Percentiles rank a stretch among this genome's conserved stretches.
Conservation (phyloP, 192 early-diverging fungal genomes). For the Coemansia nantahalensis region DNA sequence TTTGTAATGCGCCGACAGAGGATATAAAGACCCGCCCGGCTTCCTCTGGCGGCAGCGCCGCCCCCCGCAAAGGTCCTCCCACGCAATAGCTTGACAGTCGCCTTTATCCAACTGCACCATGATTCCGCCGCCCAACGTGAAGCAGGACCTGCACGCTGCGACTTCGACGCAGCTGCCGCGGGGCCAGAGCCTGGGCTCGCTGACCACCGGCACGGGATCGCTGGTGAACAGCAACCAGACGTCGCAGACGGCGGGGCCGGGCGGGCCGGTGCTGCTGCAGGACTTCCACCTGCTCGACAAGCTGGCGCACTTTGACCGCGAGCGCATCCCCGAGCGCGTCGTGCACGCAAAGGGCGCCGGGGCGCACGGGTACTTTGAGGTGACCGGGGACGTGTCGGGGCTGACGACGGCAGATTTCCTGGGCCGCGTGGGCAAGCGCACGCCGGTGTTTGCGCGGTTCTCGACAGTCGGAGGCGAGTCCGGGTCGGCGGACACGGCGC, state of each 20-base stretch:
- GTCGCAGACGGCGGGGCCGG: conserved; percentile 58
- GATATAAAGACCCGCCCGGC: too few relatives aligned
- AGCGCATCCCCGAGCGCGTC: conserved; percentile 57
- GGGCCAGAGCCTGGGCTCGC: conserved; percentile 8
- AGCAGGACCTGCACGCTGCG: conserved; percentile 3
- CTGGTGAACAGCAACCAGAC: conserved; percentile 69
- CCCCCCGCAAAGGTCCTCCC: too few relatives aligned
- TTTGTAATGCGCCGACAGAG: too few relatives aligned
- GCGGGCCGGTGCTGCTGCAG: conserved; percentile 59
- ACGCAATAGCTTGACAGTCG: too few relatives aligned
- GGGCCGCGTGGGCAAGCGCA: conserved; percentile 59
- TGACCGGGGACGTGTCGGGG: conserved; percentile 65
- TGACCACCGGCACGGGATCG: conserved; percentile 58
- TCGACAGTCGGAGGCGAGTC: conserved; percentile 62
- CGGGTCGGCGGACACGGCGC: conserved; percentile 64
- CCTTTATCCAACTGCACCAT: background rate
- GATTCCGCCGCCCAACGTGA: conserved; percentile 6
- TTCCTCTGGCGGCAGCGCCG: too few relatives aligned
- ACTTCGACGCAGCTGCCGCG: conserved; percentile 5
- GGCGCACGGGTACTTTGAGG: conserved; percentile 70
- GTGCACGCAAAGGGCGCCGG: conserved; percentile 59
- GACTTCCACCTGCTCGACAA: conserved; percentile 60
- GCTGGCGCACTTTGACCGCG: conserved; percentile 60
- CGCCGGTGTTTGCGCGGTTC: conserved; percentile 66
- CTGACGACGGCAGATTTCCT: conserved; percentile 67